Evolutionary conservation across 1,139 yeast species (phyloP), one percentile per base, ranked within the genome.

Genomic region (Hyphopichia burtonii): DNA sequence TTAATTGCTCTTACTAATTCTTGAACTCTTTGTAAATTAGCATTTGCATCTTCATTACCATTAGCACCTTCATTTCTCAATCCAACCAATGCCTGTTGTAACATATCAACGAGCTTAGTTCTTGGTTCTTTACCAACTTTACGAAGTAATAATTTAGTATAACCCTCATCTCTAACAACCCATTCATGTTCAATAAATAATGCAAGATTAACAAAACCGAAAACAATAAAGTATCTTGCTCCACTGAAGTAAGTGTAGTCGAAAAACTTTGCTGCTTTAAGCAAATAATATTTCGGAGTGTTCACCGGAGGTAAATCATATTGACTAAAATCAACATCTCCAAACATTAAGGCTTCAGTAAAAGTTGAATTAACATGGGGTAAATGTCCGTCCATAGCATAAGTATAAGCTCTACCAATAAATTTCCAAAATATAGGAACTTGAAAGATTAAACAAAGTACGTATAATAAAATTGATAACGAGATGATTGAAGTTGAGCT

Each of bases 81-180:
- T 1, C 62, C 62, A 19, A 59, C 46, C 17, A 67, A 48, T 7
- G 63, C 63, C 42, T 65, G 58, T 44, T 63, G 62, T 36, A 71
- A 58, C 62, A 71, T 59, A 41, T 71, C 76, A 15, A 65, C 62
- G 47, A 73, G 59, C 40, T 63, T 67, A 1, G 74, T 61, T 36
- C 76, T 65, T 37, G 76, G 79, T 47, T 78, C 83, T 34, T 74
- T 73, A 4, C 90, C 90, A 38, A 84, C 74, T 45, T 73, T 76
- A 45, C 70, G 76, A 41, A 72, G 56, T 19, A 84, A 65, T 54
- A 83, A 65, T 54, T 78, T 81, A 33, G 68, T 59, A 56, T 82
- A 83, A 0, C 87, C 87, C 38, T 81, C 81, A 56, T 85, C 93
- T 41, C 82, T 66, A 1, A 79, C 78, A n/a, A 85, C 84, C 80